Conservation (phyloP, 495 filamentous ascomycete genomes). For the Aspergillus baeticus region DNA sequence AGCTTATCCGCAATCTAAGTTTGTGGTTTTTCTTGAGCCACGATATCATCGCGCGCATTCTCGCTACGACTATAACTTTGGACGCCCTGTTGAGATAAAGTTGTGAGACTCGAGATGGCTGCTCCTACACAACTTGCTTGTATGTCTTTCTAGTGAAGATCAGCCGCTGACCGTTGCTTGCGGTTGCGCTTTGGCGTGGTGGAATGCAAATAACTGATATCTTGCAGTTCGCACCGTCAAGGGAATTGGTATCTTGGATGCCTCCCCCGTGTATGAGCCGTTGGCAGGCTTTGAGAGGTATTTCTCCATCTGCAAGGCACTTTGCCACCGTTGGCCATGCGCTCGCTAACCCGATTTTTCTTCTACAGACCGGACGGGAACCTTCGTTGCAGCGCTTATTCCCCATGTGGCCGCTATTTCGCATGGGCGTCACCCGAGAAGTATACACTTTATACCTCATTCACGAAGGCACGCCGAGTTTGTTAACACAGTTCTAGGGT, state of each 20-base stretch:
- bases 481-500: constrained; percentile 54
- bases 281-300: constrained; percentile 78
- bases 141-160: constrained; percentile 37
- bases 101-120: constrained; percentile 59
- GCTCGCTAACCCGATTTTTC: constrained; percentile 20
- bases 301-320: constrained; percentile 2
- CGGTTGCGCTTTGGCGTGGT: neutral
- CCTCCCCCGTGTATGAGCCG: constrained; percentile 80
- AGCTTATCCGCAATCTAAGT: constrained; percentile 8
- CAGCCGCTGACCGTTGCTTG: neutral
- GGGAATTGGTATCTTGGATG: constrained; percentile 90
- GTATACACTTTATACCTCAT: constrained; percentile 37
- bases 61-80: constrained; percentile 8
- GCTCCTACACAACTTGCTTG: constrained; percentile 86
- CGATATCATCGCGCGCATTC: constrained; percentile 4
- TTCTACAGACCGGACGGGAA: constrained; percentile 79
- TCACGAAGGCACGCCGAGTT: neutral
- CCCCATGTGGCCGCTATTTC: constrained; percentile 91
- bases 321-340: neutral
- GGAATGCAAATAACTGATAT: constrained; percentile 20
- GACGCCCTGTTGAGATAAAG: constrained; percentile 6
- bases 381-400: constrained; percentile 90
- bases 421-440: constrained; percentile 88
- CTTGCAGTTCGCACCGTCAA: constrained; percentile 82
- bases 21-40: constrained; percentile 10